Conservation (phyloP, 495 filamentous ascomycete genomes). For the Aspergillus haitiensis region DNA sequence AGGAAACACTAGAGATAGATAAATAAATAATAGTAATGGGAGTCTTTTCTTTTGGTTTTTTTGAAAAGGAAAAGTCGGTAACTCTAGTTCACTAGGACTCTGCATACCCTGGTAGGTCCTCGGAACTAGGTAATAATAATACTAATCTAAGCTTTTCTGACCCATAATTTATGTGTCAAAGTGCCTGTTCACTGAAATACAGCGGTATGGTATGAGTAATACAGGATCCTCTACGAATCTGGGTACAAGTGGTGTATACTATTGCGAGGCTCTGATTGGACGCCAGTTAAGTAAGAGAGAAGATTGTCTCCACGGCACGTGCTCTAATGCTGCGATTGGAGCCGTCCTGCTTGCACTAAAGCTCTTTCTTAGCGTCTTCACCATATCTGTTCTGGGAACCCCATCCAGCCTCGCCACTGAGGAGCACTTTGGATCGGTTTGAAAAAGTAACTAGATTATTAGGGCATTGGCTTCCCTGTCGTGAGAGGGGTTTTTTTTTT, state of each 20-base stretch:
- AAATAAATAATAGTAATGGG: background rate
- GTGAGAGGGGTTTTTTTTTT: background rate
- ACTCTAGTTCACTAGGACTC: too few relatives aligned
- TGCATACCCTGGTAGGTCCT: too few relatives aligned
- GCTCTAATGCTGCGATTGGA: conserved; percentile 13
- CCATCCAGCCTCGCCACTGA: background rate
- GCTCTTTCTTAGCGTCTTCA: background rate
- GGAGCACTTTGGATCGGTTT: background rate
- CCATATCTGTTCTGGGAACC: conserved; percentile 1
- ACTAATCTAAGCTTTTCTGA: too few relatives aligned
- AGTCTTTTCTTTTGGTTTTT: too few relatives aligned
- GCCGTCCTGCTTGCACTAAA: background rate
- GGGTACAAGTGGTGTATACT: background rate
- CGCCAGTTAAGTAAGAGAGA: background rate
- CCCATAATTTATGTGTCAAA: background rate
- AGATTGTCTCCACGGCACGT: conserved; percentile 9
- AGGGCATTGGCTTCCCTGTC: background rate
- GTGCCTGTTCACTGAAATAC: background rate
- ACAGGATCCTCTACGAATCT: background rate
- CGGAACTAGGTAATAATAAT: background rate
- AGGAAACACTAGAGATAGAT: background rate
- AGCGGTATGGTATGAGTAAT: background rate
- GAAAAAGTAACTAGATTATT: background rate
- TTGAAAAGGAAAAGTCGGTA: too few relatives aligned
- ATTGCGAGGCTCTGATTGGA: conserved; percentile 7